These are phyloP conservation scores for Mycena galericulata DNA, from an alignment of 768 basidiomycete species.

Conservation along the genomic window DNA sequence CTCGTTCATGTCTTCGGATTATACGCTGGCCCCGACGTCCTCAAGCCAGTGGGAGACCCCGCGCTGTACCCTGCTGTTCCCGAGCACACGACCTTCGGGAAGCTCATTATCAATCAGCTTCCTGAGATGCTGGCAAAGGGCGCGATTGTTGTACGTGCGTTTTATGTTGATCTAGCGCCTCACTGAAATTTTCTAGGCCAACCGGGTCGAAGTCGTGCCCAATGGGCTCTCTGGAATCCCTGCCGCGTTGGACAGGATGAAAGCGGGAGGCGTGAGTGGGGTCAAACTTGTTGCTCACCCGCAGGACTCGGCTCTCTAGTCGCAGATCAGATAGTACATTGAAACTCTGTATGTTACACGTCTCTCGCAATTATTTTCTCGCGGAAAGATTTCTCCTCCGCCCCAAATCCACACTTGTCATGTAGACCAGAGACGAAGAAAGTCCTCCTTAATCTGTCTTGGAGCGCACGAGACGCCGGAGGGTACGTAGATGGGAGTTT, in stretches of 20 bases:
- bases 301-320: constrained; percentile 31
- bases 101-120: neutral
- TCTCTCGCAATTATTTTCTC: too few relatives aligned
- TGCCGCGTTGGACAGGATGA: constrained; percentile 48
- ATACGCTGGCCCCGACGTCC: neutral
- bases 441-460: too few relatives aligned
- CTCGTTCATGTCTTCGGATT: neutral
- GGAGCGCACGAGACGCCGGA: too few relatives aligned
- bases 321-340: too few relatives aligned
- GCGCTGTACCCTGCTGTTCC: neutral
- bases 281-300: constrained; percentile 30
- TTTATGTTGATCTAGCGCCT: constrained; percentile 46
- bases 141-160: neutral
- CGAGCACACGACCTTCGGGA: constrained; percentile 15
- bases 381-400: too few relatives aligned
- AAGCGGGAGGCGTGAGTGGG: constrained; percentile 11
- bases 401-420: too few relatives aligned
- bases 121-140: constrained; percentile 10
- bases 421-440: too few relatives aligned
- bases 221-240: constrained; percentile 57
- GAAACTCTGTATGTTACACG: too few relatives aligned
- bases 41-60: neutral
- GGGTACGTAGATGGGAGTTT: too few relatives aligned
- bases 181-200: constrained; percentile 48
- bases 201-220: constrained; percentile 53